Conservation (phyloP, 805 yeast genomes). For the Monosporozyma aerobia region DNA sequence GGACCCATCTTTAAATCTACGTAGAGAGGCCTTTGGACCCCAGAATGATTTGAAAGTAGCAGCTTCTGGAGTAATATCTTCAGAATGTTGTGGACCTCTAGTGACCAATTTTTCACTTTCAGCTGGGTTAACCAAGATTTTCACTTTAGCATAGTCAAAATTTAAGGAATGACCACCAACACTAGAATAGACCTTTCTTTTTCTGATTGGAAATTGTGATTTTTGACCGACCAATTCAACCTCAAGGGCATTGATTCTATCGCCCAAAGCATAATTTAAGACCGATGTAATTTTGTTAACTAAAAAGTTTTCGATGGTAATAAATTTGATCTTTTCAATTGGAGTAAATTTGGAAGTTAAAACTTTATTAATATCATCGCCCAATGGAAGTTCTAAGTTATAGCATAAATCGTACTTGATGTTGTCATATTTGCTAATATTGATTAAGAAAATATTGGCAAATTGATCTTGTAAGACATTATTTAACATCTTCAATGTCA, state of each 20-base stretch:
- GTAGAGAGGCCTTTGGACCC: constrained; percentile 77
- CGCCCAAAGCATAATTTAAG: constrained; percentile 49
- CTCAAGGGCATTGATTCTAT: constrained; percentile 32
- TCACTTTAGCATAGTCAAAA: constrained; percentile 40
- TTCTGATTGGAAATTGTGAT: constrained; percentile 31
- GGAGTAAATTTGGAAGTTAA: constrained; percentile 50
- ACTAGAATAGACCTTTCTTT: constrained; percentile 41
- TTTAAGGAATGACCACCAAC: constrained; percentile 17
- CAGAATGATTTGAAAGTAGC: constrained; percentile 71
- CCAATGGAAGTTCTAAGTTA: constrained; percentile 40
- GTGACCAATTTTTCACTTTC: constrained; percentile 77
- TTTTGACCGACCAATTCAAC: constrained; percentile 27
- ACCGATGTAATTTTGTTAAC: constrained; percentile 52
- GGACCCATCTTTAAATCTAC: constrained; percentile 88
- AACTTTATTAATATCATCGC: constrained; percentile 10
- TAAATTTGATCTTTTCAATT: constrained; percentile 59
- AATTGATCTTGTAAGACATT: constrained; percentile 82
- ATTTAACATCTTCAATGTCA: constrained; percentile 58
- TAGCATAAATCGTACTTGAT: constrained; percentile 56
- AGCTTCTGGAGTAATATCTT: constrained; percentile 44
- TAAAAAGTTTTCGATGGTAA: constrained; percentile 59
- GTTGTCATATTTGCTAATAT: constrained; percentile 39
- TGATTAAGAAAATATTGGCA: constrained; percentile 61
- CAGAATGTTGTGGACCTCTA: constrained; percentile 68
- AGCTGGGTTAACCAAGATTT: constrained; percentile 58